phyloP scores from a whole-genome alignment of 2,329 filamentous ascomycete genomes.

The Apiospora rasikravindrae region DNA sequence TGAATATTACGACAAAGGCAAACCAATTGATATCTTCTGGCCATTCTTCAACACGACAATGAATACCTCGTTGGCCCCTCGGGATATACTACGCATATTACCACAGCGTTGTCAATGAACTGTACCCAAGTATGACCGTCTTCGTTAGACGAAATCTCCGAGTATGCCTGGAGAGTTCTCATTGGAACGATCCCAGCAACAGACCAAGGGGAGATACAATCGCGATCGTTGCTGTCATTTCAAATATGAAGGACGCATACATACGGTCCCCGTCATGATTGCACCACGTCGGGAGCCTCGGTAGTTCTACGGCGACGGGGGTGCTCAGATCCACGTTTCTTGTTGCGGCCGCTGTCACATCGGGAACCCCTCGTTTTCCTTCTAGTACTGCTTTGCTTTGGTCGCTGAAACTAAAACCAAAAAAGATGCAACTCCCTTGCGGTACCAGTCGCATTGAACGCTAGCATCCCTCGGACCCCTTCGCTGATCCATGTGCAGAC shows the following conservation, averaged over 20 bases:
- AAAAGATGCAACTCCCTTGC: background rate
- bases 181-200: background rate
- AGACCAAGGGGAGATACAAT: background rate
- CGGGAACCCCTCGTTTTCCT: background rate
- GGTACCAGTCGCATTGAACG: background rate
- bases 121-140: background rate
- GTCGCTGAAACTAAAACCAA: conserved; percentile 9
- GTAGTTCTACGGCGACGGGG: background rate
- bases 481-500: background rate
- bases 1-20: background rate
- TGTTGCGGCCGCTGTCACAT: conserved; percentile 4
- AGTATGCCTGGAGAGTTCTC: background rate
- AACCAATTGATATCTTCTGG: background rate
- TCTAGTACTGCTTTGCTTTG: background rate
- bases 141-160: background rate
- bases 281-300: background rate
- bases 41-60: too few relatives aligned
- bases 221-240: background rate
- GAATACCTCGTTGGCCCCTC: background rate
- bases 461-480: conserved; percentile 12
- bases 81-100: background rate
- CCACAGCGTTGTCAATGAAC: too few relatives aligned
- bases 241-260: background rate
- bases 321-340: background rate
- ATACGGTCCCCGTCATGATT: background rate